These are phyloP conservation scores for Colletotrichum higginsianum DNA, from an alignment of 2,329 filamentous ascomycete species.

Conservation along the genomic window DNA sequence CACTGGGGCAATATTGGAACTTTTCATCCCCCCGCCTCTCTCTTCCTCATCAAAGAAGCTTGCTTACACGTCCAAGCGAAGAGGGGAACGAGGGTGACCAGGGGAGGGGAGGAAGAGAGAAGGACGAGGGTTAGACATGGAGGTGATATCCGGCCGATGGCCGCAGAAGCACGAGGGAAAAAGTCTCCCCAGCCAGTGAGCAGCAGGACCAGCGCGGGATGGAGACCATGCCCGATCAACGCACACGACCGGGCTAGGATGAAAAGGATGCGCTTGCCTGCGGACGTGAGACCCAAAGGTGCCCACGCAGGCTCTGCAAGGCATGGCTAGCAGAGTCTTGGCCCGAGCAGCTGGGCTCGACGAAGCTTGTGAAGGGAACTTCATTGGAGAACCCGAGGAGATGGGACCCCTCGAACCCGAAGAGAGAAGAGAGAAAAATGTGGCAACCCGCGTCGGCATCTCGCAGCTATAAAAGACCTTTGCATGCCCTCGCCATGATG, in stretches of 20 bases:
- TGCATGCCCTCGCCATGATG: background rate
- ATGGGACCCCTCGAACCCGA: background rate
- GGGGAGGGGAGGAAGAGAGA: background rate
- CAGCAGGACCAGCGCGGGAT: background rate
- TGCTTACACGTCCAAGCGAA: conserved; percentile 5
- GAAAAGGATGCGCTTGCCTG: conserved; percentile 23
- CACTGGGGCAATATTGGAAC: conserved; percentile 18
- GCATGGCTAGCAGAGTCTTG: conserved; percentile 25
- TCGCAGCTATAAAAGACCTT: conserved; percentile 38
- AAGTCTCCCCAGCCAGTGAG: no score
- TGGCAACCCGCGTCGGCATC: conserved; percentile 9
- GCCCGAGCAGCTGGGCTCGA: conserved; percentile 8
- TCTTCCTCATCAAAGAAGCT: conserved; percentile 22
- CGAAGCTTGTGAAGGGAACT: background rate
- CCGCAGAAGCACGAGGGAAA: background rate
- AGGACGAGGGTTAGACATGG: background rate
- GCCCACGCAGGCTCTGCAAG: conserved; percentile 19
- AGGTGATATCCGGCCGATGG: conserved; percentile 5
- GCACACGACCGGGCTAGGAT: conserved; percentile 1
- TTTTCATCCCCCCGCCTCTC: background rate
- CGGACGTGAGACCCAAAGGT: background rate
- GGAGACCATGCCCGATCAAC: conserved; percentile 10
- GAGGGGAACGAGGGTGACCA: conserved; percentile 13
- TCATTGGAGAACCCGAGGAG: conserved; percentile 3
- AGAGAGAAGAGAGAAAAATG: background rate